phyloP scores from a whole-genome alignment of 441 rosid species.

The Isatis lusitanica region DNA sequence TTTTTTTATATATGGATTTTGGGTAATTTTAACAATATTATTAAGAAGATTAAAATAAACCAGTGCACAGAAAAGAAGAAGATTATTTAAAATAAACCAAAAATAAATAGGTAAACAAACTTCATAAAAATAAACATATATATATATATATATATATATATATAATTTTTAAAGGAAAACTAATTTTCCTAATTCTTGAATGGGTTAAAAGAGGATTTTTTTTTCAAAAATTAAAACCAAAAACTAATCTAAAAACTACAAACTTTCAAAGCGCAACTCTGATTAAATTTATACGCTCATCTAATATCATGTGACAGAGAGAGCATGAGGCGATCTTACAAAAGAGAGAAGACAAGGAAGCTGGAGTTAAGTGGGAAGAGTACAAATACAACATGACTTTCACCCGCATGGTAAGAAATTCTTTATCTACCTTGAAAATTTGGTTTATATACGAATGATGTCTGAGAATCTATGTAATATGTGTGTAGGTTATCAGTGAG shows the following conservation, averaged over 20 bases:
- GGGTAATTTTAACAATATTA: background rate
- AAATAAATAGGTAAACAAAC: too few relatives aligned
- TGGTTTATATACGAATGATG: background rate
- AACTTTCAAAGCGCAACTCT: background rate
- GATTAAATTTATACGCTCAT: background rate
- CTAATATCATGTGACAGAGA: conserved; percentile 31
- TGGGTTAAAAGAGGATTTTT: too few relatives aligned
- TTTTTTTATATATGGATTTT: background rate
- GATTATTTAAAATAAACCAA: too few relatives aligned
- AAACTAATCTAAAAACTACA: background rate
- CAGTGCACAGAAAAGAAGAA: too few relatives aligned
- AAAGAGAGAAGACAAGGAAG: conserved; percentile 21
- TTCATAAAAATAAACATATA: too few relatives aligned
- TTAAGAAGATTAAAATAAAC: too few relatives aligned
- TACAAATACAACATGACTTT: conserved; percentile 43
- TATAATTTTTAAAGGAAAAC: too few relatives aligned
- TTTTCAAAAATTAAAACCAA: background rate
- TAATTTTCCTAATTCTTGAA: background rate
- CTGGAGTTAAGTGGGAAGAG: conserved; percentile 46
- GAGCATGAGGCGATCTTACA: conserved; percentile 45
- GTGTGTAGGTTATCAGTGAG: conserved; percentile 11
- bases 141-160: too few relatives aligned
- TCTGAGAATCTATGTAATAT: background rate
- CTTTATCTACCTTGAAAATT: background rate
- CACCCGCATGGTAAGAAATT: conserved; percentile 28